Percentiles rank a stretch among this genome's conserved stretches.
Evolutionary conservation across 495 filamentous ascomycete genomes (phyloP).

Genomic region (Lindgomyces ingoldianus): DNA sequence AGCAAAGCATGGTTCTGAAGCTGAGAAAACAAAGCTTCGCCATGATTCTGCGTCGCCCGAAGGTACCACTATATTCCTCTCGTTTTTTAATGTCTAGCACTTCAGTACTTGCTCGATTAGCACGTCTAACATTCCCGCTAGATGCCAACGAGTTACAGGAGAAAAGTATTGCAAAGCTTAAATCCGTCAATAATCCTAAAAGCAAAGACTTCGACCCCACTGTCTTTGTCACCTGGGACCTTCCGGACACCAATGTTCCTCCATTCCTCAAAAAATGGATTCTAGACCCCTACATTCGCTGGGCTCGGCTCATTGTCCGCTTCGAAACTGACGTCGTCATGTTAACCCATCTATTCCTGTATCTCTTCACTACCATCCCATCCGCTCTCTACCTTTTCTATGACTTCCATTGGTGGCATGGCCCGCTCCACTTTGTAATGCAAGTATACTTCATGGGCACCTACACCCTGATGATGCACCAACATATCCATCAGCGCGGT

Average conservation of each 20-base stretch:
- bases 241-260: conserved; percentile 35
- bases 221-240: conserved; percentile 56
- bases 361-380: conserved; percentile 66
- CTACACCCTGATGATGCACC: conserved; percentile 80
- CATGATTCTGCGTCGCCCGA: neutral
- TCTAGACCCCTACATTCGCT: conserved; percentile 57
- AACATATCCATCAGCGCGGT: conserved; percentile 79
- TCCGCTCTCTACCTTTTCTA: conserved; percentile 65
- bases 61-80: neutral
- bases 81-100: neutral
- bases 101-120: neutral
- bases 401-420: conserved; percentile 66
- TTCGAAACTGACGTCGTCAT: conserved; percentile 71
- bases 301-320: conserved; percentile 58
- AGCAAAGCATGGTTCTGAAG: neutral
- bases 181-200: conserved; percentile 55
- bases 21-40: neutral
- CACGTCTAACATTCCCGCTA: neutral
- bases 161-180: conserved; percentile 41
- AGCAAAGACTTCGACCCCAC: conserved; percentile 55
- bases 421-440: conserved; percentile 61
- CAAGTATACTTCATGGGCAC: conserved; percentile 65
- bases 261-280: conserved; percentile 51
- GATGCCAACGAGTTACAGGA: conserved; percentile 12
- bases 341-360: conserved; percentile 72